phyloP scores from a whole-genome alignment of 108 stramenopile species.

The Fistulifera solaris region DNA sequence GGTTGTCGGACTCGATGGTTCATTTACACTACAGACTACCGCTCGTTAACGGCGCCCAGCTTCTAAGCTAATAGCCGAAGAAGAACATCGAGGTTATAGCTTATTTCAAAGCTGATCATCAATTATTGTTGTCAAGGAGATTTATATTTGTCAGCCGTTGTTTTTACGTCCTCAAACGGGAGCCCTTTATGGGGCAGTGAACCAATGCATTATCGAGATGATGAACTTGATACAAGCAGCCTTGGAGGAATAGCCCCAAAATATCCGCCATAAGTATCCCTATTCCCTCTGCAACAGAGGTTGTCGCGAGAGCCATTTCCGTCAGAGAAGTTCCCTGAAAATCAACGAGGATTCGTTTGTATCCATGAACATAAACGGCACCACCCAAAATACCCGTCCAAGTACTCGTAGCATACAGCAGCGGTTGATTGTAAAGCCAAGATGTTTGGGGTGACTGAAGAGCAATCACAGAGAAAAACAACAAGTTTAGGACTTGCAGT shows the following conservation, averaged over 20 bases:
- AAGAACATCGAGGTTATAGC: too few relatives aligned
- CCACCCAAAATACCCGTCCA: conserved; percentile 70
- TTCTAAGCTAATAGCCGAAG: too few relatives aligned
- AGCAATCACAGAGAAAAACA: conserved; percentile 36
- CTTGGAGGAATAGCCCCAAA: conserved; percentile 58
- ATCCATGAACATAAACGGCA: conserved; percentile 72
- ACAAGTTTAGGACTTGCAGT: conserved; percentile 49
- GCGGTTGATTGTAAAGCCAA: conserved; percentile 8
- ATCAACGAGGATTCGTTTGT: conserved; percentile 44
- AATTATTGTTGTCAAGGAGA: too few relatives aligned
- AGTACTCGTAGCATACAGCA: conserved; percentile 33
- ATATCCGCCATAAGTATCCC: conserved; percentile 64
- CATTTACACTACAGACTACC: too few relatives aligned
- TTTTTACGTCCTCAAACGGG: background rate
- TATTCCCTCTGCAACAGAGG: conserved; percentile 55
- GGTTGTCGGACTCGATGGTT: too few relatives aligned
- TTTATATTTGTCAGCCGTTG: too few relatives aligned
- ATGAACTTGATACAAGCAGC: conserved; percentile 58
- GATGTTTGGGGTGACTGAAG: background rate
- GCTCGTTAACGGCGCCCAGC: too few relatives aligned
- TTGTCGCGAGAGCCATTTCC: conserved; percentile 64
- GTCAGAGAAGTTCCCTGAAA: conserved; percentile 28
- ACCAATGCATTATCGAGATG: conserved; percentile 53
- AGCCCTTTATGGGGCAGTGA: conserved; percentile 28
- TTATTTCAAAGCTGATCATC: too few relatives aligned